Conservation (phyloP, 2,329 filamentous ascomycete species). For the Pseudogymnoascus sp. region DNA sequence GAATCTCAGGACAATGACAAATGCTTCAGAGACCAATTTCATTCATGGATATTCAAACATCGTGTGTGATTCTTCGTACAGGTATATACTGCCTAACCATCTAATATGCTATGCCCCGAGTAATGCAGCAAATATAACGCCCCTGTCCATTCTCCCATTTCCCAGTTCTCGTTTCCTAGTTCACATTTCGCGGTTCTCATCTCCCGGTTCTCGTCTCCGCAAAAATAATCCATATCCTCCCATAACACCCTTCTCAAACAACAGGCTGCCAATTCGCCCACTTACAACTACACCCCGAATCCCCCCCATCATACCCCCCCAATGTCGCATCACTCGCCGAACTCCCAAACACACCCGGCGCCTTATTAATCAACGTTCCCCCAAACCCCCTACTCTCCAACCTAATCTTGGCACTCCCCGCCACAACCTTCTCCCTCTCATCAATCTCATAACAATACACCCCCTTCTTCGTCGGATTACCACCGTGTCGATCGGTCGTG, state of each 20-base stretch:
- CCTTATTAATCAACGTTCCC: slow-evolving; percentile 45
- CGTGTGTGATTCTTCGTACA: background rate
- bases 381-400: slow-evolving; percentile 41
- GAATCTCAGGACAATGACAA: background rate
- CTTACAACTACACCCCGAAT: slow-evolving; percentile 52
- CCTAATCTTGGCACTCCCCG: slow-evolving; percentile 36
- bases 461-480: slow-evolving; percentile 42
- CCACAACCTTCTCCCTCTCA: slow-evolving; percentile 37
- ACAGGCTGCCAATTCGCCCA: slow-evolving; percentile 42
- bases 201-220: background rate
- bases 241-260: background rate
- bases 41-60: background rate
- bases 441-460: slow-evolving; percentile 46
- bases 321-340: slow-evolving; percentile 35
- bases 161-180: background rate
- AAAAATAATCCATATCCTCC: background rate
- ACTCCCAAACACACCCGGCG: slow-evolving; percentile 25
- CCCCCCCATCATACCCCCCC: slow-evolving; percentile 56
- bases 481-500: slow-evolving; percentile 54
- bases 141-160: background rate
- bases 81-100: background rate
- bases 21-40: background rate
- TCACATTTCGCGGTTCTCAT: background rate
- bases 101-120: background rate
- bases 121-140: background rate